phyloP scores from a whole-genome alignment of 2,329 filamentous ascomycete genomes.

The Pseudogymnoascus sp. region DNA sequence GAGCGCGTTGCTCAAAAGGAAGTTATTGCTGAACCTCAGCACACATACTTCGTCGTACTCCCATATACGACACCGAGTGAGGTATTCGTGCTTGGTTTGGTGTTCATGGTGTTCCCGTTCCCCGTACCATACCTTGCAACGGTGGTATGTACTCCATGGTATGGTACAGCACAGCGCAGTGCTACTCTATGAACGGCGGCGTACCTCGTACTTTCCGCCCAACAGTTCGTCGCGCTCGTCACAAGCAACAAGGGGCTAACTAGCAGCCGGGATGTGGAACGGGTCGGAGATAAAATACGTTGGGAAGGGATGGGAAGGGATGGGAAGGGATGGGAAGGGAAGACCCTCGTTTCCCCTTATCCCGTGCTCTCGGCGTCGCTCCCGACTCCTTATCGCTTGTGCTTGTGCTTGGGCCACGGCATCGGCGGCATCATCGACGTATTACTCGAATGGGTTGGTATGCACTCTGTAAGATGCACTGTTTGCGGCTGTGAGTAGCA shows the following conservation, averaged over 20 bases:
- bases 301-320: neutral
- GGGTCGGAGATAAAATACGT: neutral
- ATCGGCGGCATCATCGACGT: neutral
- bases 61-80: neutral
- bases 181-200: neutral
- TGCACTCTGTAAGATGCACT: too few species aligned
- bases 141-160: neutral
- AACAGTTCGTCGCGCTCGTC: neutral
- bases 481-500: neutral
- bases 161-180: neutral
- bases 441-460: neutral
- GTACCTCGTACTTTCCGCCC: neutral
- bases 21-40: neutral
- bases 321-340: neutral
- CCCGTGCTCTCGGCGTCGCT: neutral
- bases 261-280: neutral
- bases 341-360: neutral
- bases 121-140: neutral
- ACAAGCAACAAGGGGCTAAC: neutral
- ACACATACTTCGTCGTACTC: neutral
- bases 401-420: neutral
- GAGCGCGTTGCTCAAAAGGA: neutral
- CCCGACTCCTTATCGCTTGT: neutral
- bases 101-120: neutral
- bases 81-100: neutral